Base-by-base conservation (phyloP, 139 green algal genomes). In the Chloropicon primus region DNA sequence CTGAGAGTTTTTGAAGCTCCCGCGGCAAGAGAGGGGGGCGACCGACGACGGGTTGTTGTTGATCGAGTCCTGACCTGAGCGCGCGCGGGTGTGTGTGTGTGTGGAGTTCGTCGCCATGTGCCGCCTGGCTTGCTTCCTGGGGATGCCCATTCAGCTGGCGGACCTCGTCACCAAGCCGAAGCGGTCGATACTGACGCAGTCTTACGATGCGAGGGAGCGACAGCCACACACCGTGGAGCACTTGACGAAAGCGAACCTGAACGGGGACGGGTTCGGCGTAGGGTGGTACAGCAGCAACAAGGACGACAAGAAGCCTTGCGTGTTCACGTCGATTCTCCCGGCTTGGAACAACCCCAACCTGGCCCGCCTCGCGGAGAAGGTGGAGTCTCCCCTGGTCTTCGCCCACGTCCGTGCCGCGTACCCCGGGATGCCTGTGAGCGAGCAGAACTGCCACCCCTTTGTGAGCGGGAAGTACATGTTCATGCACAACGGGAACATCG, bases 311-410 rank as follows among this genome's bases (percentile, higher is more conserved):
- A 88, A 86, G 0, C 92, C 93, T 1, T 96, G 92, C 86, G 88
- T 96, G 2, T 98, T 96, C 87, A 97, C 92, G 2, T 90, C 81
- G 75, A 89, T 97, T 62, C 96, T 93, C 0, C 94, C 94, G 1
- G 94, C 93, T 26, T 86, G 94, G 94, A 98, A 98, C 90, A 98
- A 98, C 79, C 87, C 95, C 72, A 98, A 98, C 84, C 88, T 98
- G 25, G 84, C 88, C 2, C 84, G 93, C 1, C 85, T 98, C 72
- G 86, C 93, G 1, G 86, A 83, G 81, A 98, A 98, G 85, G 94
- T 98, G 72, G 83, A 90, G 22, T 93, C 89, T 10, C 90, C 90
- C 0, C 79, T 97, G 21, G 88, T 98, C 23, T 98, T 98, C 86
- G 94, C 94, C 0, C 94, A 98, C 80, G 94, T 98, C 62, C 80